Conservation (phyloP, 2,329 filamentous ascomycete genomes). For the Aspergillus sojae region DNA sequence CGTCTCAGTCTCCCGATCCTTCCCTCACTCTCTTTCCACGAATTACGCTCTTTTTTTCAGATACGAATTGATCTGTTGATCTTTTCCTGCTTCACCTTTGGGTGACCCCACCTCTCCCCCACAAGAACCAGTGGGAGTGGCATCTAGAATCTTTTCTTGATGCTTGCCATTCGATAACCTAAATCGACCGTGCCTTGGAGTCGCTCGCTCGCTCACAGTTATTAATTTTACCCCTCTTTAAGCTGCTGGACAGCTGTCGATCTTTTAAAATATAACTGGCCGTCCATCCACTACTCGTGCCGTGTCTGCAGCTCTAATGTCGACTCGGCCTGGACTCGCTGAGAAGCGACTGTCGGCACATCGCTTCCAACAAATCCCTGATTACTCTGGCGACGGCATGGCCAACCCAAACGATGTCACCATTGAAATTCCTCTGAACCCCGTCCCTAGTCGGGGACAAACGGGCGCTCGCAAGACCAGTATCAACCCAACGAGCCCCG, state of each 20-base stretch:
- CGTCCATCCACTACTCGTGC: neutral
- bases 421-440: conserved; percentile 64
- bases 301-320: conserved; percentile 28
- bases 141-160: conserved; percentile 2
- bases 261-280: neutral
- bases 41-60: no score
- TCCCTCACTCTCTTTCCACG: neutral
- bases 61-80: conserved; percentile 1
- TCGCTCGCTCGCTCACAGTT: conserved; percentile 1
- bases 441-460: conserved; percentile 53
- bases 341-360: conserved; percentile 48
- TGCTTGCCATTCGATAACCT: conserved; percentile 4
- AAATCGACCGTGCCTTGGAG: neutral
- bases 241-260: conserved; percentile 5
- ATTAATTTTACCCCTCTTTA: conserved; percentile 1
- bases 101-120: conserved; percentile 4
- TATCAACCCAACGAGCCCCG: conserved; percentile 31
- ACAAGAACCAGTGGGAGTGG: conserved; percentile 3
- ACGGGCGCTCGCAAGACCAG: conserved; percentile 47
- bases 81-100: neutral
- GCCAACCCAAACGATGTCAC: conserved; percentile 56
- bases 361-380: conserved; percentile 48
- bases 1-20: neutral
- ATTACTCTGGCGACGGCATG: conserved; percentile 43
- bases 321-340: conserved; percentile 36